Percentiles rank a stretch among this genome's conserved stretches.
Conservation (phyloP, 2,329 filamentous ascomycete species). For the Elsinoe ampelina region DNA sequence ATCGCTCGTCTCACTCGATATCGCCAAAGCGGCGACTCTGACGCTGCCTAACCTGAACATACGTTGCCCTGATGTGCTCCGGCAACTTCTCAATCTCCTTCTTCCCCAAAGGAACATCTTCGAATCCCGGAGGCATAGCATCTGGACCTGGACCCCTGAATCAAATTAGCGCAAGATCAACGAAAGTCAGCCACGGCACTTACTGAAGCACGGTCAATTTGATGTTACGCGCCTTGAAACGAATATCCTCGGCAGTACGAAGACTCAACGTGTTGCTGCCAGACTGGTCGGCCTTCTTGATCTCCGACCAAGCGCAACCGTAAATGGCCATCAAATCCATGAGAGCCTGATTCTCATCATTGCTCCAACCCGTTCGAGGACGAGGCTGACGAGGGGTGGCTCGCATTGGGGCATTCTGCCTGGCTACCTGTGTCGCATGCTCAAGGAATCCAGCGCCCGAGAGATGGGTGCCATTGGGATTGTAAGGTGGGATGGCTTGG, state of each 20-base stretch:
- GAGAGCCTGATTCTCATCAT: conserved; percentile 34
- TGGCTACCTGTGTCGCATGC: conserved; percentile 19
- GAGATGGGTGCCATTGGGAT: background rate
- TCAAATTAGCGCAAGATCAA: background rate
- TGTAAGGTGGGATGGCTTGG: conserved; percentile 21
- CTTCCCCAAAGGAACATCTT: conserved; percentile 33
- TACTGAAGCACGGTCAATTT: conserved; percentile 39
- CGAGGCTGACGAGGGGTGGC: conserved; percentile 20
- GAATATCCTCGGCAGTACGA: conserved; percentile 41
- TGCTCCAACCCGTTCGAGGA: conserved; percentile 28
- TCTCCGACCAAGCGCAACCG: conserved; percentile 39
- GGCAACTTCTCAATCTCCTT: conserved; percentile 30
- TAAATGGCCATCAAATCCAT: conserved; percentile 39
- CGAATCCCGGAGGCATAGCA: conserved; percentile 36
- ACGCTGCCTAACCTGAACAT: conserved; percentile 14
- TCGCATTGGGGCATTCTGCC: conserved; percentile 29
- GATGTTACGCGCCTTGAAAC: conserved; percentile 43
- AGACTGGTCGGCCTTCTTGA: conserved; percentile 30
- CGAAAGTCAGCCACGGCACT: conserved; percentile 19
- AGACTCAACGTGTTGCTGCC: conserved; percentile 24
- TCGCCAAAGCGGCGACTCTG: background rate
- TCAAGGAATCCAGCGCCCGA: conserved; percentile 15
- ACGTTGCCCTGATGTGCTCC: background rate
- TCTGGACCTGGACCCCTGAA: background rate
- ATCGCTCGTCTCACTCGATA: background rate